Evolutionary conservation across 2,329 filamentous ascomycete genomes (phyloP).

Genomic region (Aureobasidium mangrovei): DNA sequence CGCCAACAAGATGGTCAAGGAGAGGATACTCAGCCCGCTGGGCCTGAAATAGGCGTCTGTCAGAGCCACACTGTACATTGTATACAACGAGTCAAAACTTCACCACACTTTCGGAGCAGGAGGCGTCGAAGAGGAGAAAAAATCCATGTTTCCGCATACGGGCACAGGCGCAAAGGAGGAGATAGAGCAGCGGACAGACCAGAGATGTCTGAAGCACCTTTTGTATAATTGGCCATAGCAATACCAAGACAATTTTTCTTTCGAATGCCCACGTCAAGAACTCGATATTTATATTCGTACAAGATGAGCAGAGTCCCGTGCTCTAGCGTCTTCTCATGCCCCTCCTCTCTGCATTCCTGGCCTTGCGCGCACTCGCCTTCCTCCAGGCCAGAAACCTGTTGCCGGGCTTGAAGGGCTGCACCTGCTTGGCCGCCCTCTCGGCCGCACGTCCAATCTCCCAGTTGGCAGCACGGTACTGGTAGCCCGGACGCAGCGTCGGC

Average conservation of each 20-base stretch:
- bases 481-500: conserved; percentile 44
- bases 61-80: conserved; percentile 11
- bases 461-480: conserved; percentile 57
- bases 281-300: not conserved
- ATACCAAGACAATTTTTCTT: not conserved
- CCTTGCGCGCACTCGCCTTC: conserved; percentile 45
- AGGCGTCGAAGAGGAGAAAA: not conserved
- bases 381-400: conserved; percentile 59
- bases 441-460: conserved; percentile 58
- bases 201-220: not conserved
- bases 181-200: not conserved
- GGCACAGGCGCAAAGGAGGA: not conserved
- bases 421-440: conserved; percentile 50
- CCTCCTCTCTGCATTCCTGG: conserved; percentile 45
- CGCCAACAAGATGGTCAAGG: conserved; percentile 64
- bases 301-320: not conserved
- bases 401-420: conserved; percentile 46
- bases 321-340: conserved; percentile 34
- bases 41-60: conserved; percentile 20
- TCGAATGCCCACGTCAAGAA: not conserved
- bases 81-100: not conserved
- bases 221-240: not conserved
- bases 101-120: not conserved
- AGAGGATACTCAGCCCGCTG: conserved; percentile 58
- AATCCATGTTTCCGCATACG: not conserved